phyloP scores from a whole-genome alignment of 2,329 filamentous ascomycete genomes.

The Penicillium corylophilum region DNA sequence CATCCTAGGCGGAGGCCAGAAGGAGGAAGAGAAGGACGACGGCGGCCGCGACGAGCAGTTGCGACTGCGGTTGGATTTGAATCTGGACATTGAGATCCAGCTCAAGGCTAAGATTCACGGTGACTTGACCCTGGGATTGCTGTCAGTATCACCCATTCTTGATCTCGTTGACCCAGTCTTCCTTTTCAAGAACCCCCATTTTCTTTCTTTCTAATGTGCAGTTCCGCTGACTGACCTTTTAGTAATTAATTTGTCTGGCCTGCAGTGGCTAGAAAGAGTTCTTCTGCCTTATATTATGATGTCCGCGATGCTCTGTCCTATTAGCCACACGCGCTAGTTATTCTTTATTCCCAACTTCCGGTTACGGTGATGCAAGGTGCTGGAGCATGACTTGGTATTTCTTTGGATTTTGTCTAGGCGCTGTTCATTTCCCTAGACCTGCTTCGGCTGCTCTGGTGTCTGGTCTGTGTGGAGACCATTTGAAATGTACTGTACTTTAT shows the following conservation, averaged over 20 bases:
- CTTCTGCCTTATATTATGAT: conserved; percentile 1
- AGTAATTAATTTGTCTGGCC: conserved; percentile 17
- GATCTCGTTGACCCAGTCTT: background rate
- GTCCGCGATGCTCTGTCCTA: background rate
- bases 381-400: conserved; percentile 14
- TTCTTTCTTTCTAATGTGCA: background rate
- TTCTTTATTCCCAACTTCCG: conserved; percentile 9
- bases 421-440: conserved; percentile 15
- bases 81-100: conserved; percentile 80
- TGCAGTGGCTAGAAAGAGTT: conserved; percentile 19
- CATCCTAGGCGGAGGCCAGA: conserved; percentile 33
- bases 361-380: conserved; percentile 19
- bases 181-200: background rate
- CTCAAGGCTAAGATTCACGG: conserved; percentile 83
- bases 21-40: conserved; percentile 43
- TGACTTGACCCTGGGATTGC: conserved; percentile 74
- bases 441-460: conserved; percentile 11
- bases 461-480: conserved; percentile 4
- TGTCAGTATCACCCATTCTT: conserved; percentile 55
- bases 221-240: conserved; percentile 16
- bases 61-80: conserved; percentile 71
- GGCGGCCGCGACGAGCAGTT: conserved; percentile 63
- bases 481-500: conserved; percentile 16
- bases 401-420: conserved; percentile 5
- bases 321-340: background rate